Evolutionary conservation across 768 basidiomycete species (phyloP).

Genomic region (Amanita rubescens): DNA sequence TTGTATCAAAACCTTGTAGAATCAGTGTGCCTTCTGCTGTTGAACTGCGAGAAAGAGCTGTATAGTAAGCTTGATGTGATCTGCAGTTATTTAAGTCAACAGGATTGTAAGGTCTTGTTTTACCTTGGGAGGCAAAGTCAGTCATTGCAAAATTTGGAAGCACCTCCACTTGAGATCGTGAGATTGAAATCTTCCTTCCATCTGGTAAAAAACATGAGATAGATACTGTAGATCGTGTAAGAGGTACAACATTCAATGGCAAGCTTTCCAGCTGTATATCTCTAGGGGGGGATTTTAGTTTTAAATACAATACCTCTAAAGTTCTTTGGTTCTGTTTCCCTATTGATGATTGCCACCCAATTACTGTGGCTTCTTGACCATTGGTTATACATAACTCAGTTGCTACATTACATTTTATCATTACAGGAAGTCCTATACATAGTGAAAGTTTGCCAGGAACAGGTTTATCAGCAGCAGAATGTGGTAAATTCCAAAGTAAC

Average conservation of each 20-base stretch:
- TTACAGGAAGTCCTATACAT: conserved; percentile 23
- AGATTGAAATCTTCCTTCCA: conserved; percentile 12
- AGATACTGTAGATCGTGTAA: conserved; percentile 6
- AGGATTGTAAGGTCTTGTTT: conserved; percentile 20
- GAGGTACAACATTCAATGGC: conserved; percentile 24
- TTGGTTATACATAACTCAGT: conserved; percentile 25
- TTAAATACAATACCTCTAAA: conserved; percentile 23
- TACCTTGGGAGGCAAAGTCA: conserved; percentile 25
- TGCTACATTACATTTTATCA: conserved; percentile 20
- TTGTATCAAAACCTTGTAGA: not conserved
- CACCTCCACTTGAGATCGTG: conserved; percentile 16
- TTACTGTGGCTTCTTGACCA: conserved; percentile 21
- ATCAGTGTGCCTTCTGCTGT: not conserved
- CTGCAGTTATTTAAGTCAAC: conserved; percentile 18
- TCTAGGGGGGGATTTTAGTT: conserved; percentile 17
- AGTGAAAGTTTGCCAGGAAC: conserved; percentile 10
- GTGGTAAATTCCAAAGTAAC: conserved; percentile 7
- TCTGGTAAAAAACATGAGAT: conserved; percentile 12
- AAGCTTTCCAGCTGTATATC: conserved; percentile 17
- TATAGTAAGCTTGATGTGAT: conserved; percentile 21
- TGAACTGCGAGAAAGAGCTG: conserved; percentile 12
- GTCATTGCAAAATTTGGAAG: conserved; percentile 26
- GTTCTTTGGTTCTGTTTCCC: conserved; percentile 10
- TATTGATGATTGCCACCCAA: conserved; percentile 16
- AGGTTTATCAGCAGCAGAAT: not conserved